Percentiles rank a stretch among this genome's conserved stretches.
Conservation (phyloP, 73 alveolate genomes). For the Halteria grandinella region DNA sequence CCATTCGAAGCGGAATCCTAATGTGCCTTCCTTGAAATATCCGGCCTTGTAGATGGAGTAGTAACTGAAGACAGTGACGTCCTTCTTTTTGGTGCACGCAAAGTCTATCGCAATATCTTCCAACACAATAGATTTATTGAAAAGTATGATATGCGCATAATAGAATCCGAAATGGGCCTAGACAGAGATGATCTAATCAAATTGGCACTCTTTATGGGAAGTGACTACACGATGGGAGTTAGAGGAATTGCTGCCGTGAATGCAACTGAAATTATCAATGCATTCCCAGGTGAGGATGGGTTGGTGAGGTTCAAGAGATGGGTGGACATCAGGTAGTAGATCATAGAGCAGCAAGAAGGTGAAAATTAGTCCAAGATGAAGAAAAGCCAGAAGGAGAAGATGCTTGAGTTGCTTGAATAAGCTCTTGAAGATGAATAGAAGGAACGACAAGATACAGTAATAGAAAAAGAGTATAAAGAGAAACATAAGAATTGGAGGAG, state of each 20-base stretch:
- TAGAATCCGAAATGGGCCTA: conserved; percentile 72
- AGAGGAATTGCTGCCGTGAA: conserved; percentile 85
- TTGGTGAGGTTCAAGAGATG: conserved; percentile 53
- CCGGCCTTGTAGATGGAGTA: conserved; percentile 75
- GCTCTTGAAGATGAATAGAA: conserved; percentile 38
- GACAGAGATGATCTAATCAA: conserved; percentile 71
- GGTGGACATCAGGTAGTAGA: conserved; percentile 38
- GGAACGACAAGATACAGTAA: conserved; percentile 44
- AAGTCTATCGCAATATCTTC: conserved; percentile 74
- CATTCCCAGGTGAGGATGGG: conserved; percentile 64
- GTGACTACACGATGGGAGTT: conserved; percentile 84
- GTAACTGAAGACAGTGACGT: conserved; percentile 84
- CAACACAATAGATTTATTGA: conserved; percentile 50
- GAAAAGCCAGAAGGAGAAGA: background rate
- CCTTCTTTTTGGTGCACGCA: conserved; percentile 76
- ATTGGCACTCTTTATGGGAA: conserved; percentile 78
- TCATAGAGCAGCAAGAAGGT: conserved; percentile 31
- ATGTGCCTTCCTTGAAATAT: conserved; percentile 75
- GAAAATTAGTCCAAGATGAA: conserved; percentile 1
- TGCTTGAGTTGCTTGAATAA: conserved; percentile 3
- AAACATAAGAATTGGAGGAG: conserved; percentile 73
- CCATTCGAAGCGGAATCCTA: conserved; percentile 90
- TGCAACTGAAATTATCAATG: conserved; percentile 79
- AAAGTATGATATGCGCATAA: conserved; percentile 43
- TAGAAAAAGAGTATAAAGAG: conserved; percentile 67